Percentiles rank a stretch among this genome's conserved stretches.
Conservation (phyloP, 805 yeast species). For the Suhomyces sp. region DNA sequence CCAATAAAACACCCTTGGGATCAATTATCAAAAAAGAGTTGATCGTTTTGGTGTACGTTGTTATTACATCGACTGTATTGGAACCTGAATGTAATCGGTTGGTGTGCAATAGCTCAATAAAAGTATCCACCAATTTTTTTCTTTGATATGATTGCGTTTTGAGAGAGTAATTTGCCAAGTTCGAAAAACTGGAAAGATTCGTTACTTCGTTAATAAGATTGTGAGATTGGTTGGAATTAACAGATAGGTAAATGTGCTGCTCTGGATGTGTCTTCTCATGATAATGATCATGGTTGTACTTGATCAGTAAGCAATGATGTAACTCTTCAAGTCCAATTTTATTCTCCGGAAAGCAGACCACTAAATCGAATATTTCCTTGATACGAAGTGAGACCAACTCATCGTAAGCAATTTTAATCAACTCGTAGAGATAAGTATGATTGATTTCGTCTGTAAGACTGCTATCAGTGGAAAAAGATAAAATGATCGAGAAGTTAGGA, state of each 20-base stretch:
- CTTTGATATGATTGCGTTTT: constrained; percentile 45
- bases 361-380: constrained; percentile 58
- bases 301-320: constrained; percentile 46
- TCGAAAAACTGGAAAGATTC: constrained; percentile 9
- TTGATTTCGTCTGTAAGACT: constrained; percentile 9
- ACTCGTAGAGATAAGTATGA: constrained; percentile 21
- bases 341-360: constrained; percentile 53
- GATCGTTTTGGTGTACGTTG: constrained; percentile 69
- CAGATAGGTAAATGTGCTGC: not conserved
- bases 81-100: constrained; percentile 75
- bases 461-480: constrained; percentile 14
- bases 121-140: constrained; percentile 48
- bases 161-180: constrained; percentile 18
- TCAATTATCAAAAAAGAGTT: constrained; percentile 74
- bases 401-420: constrained; percentile 37
- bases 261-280: constrained; percentile 2
- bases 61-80: constrained; percentile 69
- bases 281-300: constrained; percentile 11
- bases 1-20: constrained; percentile 81
- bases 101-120: constrained; percentile 43
- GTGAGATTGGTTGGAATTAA: constrained; percentile 1
- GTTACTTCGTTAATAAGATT: constrained; percentile 5
- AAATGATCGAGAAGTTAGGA: constrained; percentile 29
- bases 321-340: constrained; percentile 57
- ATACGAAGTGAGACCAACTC: constrained; percentile 50